Evolutionary conservation across 352 stramenopile genomes (phyloP).

Genomic region (Blastocystis sp.): DNA sequence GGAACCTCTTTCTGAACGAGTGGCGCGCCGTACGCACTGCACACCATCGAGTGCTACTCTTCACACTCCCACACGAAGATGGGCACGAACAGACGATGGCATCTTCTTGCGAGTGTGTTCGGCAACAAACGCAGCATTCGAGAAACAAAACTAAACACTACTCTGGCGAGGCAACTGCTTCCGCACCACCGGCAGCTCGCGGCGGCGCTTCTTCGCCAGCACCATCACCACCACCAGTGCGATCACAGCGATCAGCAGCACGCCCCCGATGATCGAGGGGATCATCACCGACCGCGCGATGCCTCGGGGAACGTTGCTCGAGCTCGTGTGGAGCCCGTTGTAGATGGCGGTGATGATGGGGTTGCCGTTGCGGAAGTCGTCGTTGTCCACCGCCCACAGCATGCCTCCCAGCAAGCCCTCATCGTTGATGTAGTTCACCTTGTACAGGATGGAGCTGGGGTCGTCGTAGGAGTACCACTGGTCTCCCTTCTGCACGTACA

Average conservation of each 20-base stretch:
- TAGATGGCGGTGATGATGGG: conserved; percentile 44
- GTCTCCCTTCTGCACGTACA: conserved; percentile 63
- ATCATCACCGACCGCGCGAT: not conserved
- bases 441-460: conserved; percentile 30
- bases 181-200: not conserved
- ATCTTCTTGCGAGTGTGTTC: no score
- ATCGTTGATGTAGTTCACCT: conserved; percentile 53
- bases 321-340: not conserved
- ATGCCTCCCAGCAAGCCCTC: conserved; percentile 38
- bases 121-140: no score
- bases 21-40: not conserved
- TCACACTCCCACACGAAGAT: no score
- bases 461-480: conserved; percentile 65
- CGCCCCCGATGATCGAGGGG: conserved; percentile 10
- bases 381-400: conserved; percentile 63
- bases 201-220: not conserved
- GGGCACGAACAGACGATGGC: no score
- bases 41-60: not conserved
- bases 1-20: not conserved
- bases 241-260: conserved; percentile 7
- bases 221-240: not conserved
- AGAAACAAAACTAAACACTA: not conserved
- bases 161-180: not conserved
- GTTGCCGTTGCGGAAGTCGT: conserved; percentile 63
- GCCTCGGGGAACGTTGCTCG: not conserved